Conservation (phyloP, 2,329 filamentous ascomycete species). For the Macrophomina tecta region DNA sequence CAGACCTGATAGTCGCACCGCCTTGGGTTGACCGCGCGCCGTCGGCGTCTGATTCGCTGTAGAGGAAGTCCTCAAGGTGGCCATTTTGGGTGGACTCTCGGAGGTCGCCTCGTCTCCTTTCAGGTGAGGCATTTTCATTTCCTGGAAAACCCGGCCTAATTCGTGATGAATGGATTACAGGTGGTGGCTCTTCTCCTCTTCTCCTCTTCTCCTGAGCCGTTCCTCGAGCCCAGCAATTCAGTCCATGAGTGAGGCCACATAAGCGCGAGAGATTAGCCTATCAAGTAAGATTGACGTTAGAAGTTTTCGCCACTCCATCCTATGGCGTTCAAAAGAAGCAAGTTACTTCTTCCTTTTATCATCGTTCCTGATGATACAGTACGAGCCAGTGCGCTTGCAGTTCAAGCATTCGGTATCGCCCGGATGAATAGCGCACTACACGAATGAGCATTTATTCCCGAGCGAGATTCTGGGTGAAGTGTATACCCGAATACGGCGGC, state of each 20-base stretch:
- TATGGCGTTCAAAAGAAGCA: too few species aligned
- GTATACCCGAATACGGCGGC: slow-evolving; percentile 49
- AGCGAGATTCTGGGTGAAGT: too few species aligned
- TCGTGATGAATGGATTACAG: slow-evolving; percentile 60
- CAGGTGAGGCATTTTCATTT: slow-evolving; percentile 36
- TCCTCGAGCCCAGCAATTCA: slow-evolving; percentile 59
- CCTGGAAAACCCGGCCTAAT: slow-evolving; percentile 47
- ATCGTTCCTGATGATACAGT: slow-evolving; percentile 64
- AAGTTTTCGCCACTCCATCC: too few species aligned
- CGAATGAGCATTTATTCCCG: slow-evolving; percentile 48
- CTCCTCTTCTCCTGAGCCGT: slow-evolving; percentile 58
- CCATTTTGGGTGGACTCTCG: too few species aligned
- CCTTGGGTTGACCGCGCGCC: neutral
- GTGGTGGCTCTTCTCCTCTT: slow-evolving; percentile 58
- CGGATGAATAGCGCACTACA: slow-evolving; percentile 60
- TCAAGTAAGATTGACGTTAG: slow-evolving; percentile 11
- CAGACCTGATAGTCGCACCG: slow-evolving; percentile 30
- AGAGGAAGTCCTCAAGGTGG: slow-evolving; percentile 38
- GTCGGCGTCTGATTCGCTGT: slow-evolving; percentile 33
- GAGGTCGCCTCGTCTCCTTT: too few species aligned
- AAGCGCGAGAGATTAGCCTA: slow-evolving; percentile 65
- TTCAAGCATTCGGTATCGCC: slow-evolving; percentile 59
- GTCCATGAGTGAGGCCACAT: slow-evolving; percentile 63
- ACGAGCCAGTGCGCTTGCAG: slow-evolving; percentile 57
- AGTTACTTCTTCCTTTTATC: slow-evolving; percentile 61